Percentiles rank a stretch among this genome's conserved stretches.
These are phyloP conservation scores for Coprinopsis cinerea DNA, from an alignment of 768 basidiomycete genomes.

Conservation along the genomic window DNA sequence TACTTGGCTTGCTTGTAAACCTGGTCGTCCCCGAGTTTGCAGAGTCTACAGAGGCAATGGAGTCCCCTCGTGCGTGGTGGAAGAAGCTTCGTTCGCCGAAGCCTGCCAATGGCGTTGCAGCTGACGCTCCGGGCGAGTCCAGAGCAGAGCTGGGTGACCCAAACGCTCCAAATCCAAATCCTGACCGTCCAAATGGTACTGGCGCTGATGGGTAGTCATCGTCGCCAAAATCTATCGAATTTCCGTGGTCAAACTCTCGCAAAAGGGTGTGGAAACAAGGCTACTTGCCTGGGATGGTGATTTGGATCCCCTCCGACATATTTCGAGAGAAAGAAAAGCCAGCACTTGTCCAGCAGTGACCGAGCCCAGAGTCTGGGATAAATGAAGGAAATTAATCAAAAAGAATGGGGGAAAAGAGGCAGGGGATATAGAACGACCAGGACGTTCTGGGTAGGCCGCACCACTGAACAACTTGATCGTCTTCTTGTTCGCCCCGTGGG, in stretches of 20 bases:
- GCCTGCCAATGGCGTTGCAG: slow-evolving; percentile 46
- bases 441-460: neutral
- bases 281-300: slow-evolving; percentile 56
- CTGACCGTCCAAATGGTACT: slow-evolving; percentile 65
- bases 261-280: neutral
- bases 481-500: neutral
- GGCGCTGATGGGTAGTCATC: slow-evolving; percentile 59
- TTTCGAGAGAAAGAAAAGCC: slow-evolving; percentile 4
- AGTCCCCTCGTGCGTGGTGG: slow-evolving; percentile 71
- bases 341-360: slow-evolving; percentile 5
- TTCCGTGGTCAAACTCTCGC: slow-evolving; percentile 6
- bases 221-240: slow-evolving; percentile 65
- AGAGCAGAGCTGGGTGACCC: slow-evolving; percentile 39
- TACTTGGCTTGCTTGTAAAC: slow-evolving; percentile 37
- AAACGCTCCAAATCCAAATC: slow-evolving; percentile 38
- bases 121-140: slow-evolving; percentile 60
- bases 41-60: slow-evolving; percentile 74
- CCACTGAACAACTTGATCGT: neutral
- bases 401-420: neutral
- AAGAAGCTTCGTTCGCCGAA: slow-evolving; percentile 59
- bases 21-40: slow-evolving; percentile 52
- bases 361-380: neutral
- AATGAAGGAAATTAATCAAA: neutral
- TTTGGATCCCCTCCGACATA: slow-evolving; percentile 51
- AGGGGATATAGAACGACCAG: neutral